phyloP scores from a whole-genome alignment of 345 rosid genomes.

The Syzygium jambos region DNA sequence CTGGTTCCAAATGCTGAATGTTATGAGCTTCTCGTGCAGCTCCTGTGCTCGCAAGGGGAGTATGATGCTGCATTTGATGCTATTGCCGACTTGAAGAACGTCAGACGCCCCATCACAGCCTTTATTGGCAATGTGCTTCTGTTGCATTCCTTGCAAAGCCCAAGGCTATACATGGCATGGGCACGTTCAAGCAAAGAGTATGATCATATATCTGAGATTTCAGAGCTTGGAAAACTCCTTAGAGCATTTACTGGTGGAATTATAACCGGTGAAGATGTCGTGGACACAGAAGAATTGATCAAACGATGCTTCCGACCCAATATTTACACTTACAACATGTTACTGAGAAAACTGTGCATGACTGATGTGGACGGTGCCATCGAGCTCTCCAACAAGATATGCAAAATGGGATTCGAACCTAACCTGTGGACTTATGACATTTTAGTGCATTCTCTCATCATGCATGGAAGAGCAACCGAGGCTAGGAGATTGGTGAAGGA shows the following conservation, averaged over 20 bases:
- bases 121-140: conserved; percentile 69
- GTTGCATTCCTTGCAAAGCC: conserved; percentile 37
- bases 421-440: conserved; percentile 44
- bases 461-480: conserved; percentile 22
- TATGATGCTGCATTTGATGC: conserved; percentile 40
- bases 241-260: conserved; percentile 47
- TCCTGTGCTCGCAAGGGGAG: conserved; percentile 20
- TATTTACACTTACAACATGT: conserved; percentile 49
- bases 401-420: conserved; percentile 52
- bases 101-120: conserved; percentile 40
- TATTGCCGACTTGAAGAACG: conserved; percentile 41
- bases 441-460: conserved; percentile 25
- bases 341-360: conserved; percentile 37
- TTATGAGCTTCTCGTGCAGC: conserved; percentile 44
- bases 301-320: conserved; percentile 54
- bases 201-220: conserved; percentile 29
- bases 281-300: conserved; percentile 37
- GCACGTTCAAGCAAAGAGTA: conserved; percentile 22
- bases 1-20: conserved; percentile 41
- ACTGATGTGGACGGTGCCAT: conserved; percentile 31
- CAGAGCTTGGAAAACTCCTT: conserved; percentile 49
- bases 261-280: conserved; percentile 16
- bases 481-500: conserved; percentile 27
- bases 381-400: conserved; percentile 30
- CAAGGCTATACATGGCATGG: conserved; percentile 55